Evolutionary conservation across 2,329 filamentous ascomycete species (phyloP).

Genomic region (Trematosphaeria pertusa): DNA sequence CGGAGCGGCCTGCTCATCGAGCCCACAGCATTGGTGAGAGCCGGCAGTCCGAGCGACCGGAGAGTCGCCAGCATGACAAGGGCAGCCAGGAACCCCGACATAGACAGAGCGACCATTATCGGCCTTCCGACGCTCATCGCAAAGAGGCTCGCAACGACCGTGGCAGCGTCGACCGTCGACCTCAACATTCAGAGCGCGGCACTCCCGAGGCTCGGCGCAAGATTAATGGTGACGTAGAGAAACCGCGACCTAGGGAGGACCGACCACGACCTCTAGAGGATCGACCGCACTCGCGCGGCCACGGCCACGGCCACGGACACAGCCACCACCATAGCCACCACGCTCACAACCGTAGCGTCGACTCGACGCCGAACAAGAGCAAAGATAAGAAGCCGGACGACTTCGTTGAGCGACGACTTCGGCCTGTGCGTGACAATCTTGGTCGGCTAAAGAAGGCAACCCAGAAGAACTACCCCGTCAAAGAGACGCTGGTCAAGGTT

Average conservation of each 20-base stretch:
- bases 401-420: slow-evolving; percentile 60
- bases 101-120: slow-evolving; percentile 46
- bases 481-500: slow-evolving; percentile 67
- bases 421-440: slow-evolving; percentile 67
- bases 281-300: slow-evolving; percentile 56
- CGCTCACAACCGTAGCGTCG: slow-evolving; percentile 33
- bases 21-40: slow-evolving; percentile 46
- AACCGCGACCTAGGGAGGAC: slow-evolving; percentile 27
- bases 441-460: slow-evolving; percentile 67
- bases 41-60: slow-evolving; percentile 41
- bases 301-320: slow-evolving; percentile 45
- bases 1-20: slow-evolving; percentile 46
- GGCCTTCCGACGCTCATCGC: slow-evolving; percentile 37
- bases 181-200: slow-evolving; percentile 39
- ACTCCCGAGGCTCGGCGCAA: slow-evolving; percentile 55
- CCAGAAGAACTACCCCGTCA: slow-evolving; percentile 67
- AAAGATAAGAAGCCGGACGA: slow-evolving; percentile 51
- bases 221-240: slow-evolving; percentile 52
- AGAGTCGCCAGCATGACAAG: slow-evolving; percentile 39
- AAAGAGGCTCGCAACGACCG: slow-evolving; percentile 48
- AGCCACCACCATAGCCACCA: slow-evolving; percentile 23
- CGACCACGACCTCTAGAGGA: slow-evolving; percentile 41
- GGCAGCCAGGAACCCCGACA: slow-evolving; percentile 33
- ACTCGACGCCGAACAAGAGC: slow-evolving; percentile 25
- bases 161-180: slow-evolving; percentile 47